phyloP scores from a whole-genome alignment of 495 filamentous ascomycete species.

The Endocarpon pusillum region DNA sequence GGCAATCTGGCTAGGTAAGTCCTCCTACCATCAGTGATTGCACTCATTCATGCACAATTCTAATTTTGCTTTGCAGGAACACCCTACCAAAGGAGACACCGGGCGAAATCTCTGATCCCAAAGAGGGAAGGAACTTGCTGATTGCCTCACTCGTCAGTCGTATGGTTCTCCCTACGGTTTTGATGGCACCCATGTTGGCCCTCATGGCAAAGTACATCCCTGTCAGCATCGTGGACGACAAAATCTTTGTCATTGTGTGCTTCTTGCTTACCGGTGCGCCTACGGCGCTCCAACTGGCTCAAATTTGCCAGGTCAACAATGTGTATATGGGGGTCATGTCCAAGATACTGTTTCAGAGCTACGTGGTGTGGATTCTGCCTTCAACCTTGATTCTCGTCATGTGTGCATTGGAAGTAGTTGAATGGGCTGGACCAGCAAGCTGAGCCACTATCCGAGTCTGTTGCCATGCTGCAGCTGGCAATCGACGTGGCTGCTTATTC shows the following conservation, averaged over 20 bases:
- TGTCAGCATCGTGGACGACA: slow-evolving; percentile 88
- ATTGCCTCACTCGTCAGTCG: slow-evolving; percentile 71
- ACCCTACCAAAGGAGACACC: slow-evolving; percentile 41
- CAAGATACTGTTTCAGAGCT: slow-evolving; percentile 87
- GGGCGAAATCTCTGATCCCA: slow-evolving; percentile 40
- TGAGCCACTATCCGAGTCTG: slow-evolving; percentile 1
- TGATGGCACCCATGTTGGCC: slow-evolving; percentile 88
- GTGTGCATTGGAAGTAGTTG: slow-evolving; percentile 78
- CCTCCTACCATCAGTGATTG: neutral
- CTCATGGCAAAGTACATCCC: slow-evolving; percentile 83
- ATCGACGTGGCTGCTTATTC: too few species aligned
- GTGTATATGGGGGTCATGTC: slow-evolving; percentile 92
- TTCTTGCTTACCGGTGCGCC: slow-evolving; percentile 91
- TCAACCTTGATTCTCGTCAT: slow-evolving; percentile 84
- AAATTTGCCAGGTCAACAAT: slow-evolving; percentile 96
- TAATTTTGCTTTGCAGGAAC: too few species aligned
- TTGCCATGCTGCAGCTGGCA: too few species aligned
- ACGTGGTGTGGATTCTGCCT: slow-evolving; percentile 92
- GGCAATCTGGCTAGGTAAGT: slow-evolving; percentile 73
- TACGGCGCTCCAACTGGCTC: slow-evolving; percentile 83
- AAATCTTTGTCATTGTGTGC: slow-evolving; percentile 94
- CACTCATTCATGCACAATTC: slow-evolving; percentile 11
- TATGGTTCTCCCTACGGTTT: slow-evolving; percentile 79
- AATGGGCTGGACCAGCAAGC: slow-evolving; percentile 57
- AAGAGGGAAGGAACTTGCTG: slow-evolving; percentile 62